Base-by-base conservation (phyloP, 2,329 filamentous ascomycete species). In the Arthrobotrys conoides region DNA sequence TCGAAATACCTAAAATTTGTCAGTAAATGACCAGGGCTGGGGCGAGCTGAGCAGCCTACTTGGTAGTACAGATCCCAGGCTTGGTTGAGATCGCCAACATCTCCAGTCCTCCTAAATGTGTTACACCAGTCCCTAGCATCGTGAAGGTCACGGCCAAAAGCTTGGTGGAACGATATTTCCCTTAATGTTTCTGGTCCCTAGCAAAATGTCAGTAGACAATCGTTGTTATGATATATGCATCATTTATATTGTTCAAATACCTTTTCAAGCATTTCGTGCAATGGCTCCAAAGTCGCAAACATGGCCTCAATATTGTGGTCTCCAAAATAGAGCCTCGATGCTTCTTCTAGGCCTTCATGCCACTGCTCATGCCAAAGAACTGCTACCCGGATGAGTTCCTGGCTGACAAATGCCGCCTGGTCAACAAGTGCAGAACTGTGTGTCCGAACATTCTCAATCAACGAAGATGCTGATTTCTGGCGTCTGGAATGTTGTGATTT, bases 51-150 rank as follows among this genome's bases (percentile, higher is more conserved):
- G 30, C 12, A 3, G 48, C 63, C 36, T 73, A 81, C 81, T 81
- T 97, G 94, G 85, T 99, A 99, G 85, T 99, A 99, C 14, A 99
- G 89, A 85, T 99, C 96, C 96, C 96, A 99, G 5, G 96, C 96
- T 85, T 97, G 94, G 83, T 98, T 99, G 55, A 99, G 89, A 84
- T 99, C 96, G 59, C 93, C 95, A 78, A 96, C 90, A 83, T 99
- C 96, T 64, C 91, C 89, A n/a, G 93, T 96, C 48, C 90, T 90
- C 82, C 93, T 91, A 85, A 97, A 99, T 67, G 96, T 93, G 80
- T 93, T 91, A 84, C 96, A 99, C 91, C 96, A 99, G 81, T 98
- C 94, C 78, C 93, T 91, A 8, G 96, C 96, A 85, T 99, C 96
- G 76, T 93, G 92, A 22, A 99, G 88, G 83, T 99, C 96, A 36